Conservation (phyloP, 129 eudicot genomes). For the Artemisia tridentata region DNA sequence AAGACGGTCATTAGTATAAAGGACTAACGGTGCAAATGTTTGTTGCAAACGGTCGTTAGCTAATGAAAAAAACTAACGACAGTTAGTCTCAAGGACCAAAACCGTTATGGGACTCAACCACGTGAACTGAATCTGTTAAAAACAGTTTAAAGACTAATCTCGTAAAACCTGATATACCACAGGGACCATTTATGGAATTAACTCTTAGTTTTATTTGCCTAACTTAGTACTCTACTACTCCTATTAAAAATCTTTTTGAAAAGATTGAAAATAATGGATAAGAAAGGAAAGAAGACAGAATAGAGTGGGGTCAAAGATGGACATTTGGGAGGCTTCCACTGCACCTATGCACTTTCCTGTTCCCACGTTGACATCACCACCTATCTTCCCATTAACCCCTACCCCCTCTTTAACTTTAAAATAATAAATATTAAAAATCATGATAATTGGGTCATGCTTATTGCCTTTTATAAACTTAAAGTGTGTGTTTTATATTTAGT, state of each 20-base stretch:
- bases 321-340: slow-evolving; percentile 39
- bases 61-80: too few relatives aligned
- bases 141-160: too few relatives aligned
- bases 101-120: too few relatives aligned
- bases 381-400: slow-evolving; percentile 24
- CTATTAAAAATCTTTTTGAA: background rate
- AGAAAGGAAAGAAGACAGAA: background rate
- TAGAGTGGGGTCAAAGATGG: slow-evolving; percentile 25
- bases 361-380: slow-evolving; percentile 50
- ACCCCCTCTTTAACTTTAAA: background rate
- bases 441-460: too few relatives aligned
- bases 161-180: too few relatives aligned
- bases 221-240: background rate
- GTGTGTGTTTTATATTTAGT: background rate
- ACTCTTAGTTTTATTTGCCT: too few relatives aligned
- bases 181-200: too few relatives aligned
- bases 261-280: background rate
- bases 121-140: too few relatives aligned
- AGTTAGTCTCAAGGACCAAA: too few relatives aligned
- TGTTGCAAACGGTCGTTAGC: too few relatives aligned
- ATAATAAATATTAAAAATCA: background rate
- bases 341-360: slow-evolving; percentile 40
- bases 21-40: too few relatives aligned
- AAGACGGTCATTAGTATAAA: too few relatives aligned
- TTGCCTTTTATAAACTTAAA: background rate